Evolutionary conservation across 345 rosid genomes (phyloP), one percentile per base, ranked within the genome.

Genomic region (Crucihimalaya himalaica): DNA sequence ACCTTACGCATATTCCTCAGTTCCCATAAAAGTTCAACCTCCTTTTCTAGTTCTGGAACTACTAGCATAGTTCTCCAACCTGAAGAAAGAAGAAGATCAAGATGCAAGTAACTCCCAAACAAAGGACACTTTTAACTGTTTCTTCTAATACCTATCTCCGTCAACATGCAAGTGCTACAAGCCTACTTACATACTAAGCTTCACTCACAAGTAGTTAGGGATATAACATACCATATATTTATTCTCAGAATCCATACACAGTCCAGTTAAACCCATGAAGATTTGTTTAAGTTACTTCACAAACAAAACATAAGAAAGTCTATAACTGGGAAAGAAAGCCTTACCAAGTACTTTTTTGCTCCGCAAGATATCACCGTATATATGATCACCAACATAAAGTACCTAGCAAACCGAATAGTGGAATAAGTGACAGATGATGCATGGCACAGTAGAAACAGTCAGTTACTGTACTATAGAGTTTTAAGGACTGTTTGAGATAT

Each of bases 1-100:
- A 92, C 99, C 97, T 87, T 92, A 25, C 92, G 92, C 71, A 58
- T 71, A 69, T 83, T 87, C 81, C 92, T 87, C 69, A 86, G 77
- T 70, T 83, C 84, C 92, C 93, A 92, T 9, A 95, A 89, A 77
- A 95, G 84, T 71, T 90, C 84, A 42, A 95, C 96, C 85, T 95
- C 99, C 70, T 86, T 90, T 74, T 90, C 97, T 66, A 95, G 92
- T 84, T 95, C 99, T 25, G 99, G 97, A 56, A 95, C 97, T 72
- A 95, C 89, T 65, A 95, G 97, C 99, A 92, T 92, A 10, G 99
- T 95, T 68, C 97, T 91, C 97, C 99, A 95, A 12, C 97, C 99
- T 95, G 81, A 66, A 64, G 74, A 78, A 13, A 16, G 40, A 23
- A 39, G 5, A 53, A 53, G 74, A 29, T 43, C 8, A 73, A 80